Conservation (phyloP, 805 yeast genomes). For the Torulaspora franciscae region DNA sequence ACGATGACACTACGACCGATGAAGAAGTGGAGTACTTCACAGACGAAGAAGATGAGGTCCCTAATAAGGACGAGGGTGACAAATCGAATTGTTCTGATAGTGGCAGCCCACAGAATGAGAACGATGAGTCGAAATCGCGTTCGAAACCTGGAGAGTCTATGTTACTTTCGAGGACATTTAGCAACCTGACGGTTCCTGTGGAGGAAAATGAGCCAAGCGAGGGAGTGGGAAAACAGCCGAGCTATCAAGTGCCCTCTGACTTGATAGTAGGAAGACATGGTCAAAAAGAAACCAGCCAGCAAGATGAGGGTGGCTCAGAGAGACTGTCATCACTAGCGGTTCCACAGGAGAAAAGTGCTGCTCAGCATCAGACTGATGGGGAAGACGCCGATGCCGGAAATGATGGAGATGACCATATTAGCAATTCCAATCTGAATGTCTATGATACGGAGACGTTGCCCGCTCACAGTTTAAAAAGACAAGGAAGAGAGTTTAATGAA, state of each 20-base stretch:
- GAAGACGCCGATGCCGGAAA: constrained; percentile 15
- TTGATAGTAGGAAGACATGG: constrained; percentile 7
- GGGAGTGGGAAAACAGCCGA: constrained; percentile 12
- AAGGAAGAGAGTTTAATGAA: constrained; percentile 10
- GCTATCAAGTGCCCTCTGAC: constrained; percentile 22
- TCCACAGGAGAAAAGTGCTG: constrained; percentile 5
- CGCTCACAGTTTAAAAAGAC: constrained; percentile 24
- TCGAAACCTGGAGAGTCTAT: constrained; percentile 1
- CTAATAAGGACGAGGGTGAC: background rate
- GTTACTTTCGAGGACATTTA: constrained; percentile 8
- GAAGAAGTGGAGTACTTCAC: constrained; percentile 43
- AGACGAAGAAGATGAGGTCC: constrained; percentile 32
- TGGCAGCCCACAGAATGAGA: background rate
- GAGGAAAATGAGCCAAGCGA: constrained; percentile 5
- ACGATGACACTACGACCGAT: constrained; percentile 28
- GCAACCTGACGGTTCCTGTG: constrained; percentile 9
- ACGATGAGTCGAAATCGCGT: background rate
- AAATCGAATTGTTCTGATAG: background rate
- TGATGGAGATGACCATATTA: constrained; percentile 23
- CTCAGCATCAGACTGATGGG: constrained; percentile 3
- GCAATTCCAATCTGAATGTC: constrained; percentile 6
- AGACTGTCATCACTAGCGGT: background rate
- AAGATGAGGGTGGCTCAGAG: background rate
- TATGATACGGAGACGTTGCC: constrained; percentile 10
- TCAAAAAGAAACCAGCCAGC: background rate